Evolutionary conservation across 352 stramenopile species (phyloP).

Genomic region (Phytophthora colocasiae): DNA sequence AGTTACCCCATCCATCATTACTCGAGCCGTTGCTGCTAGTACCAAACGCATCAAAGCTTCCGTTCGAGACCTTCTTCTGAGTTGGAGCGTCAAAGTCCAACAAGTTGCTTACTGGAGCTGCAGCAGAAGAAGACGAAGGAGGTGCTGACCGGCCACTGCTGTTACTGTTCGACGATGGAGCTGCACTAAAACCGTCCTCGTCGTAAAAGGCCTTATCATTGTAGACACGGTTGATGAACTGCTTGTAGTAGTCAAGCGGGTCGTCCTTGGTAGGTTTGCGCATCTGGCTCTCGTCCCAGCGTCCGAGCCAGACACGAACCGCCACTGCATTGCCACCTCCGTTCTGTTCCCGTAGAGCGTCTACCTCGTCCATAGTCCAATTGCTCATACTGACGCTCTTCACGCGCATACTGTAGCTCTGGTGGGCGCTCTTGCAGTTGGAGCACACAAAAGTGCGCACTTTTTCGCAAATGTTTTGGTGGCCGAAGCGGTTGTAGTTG

Average conservation of each 20-base stretch:
- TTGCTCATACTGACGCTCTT: conserved; percentile 96
- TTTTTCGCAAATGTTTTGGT: conserved; percentile 94
- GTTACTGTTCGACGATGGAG: conserved; percentile 9
- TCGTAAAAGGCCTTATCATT: conserved; percentile 84
- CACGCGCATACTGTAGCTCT: conserved; percentile 94
- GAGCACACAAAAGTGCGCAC: conserved; percentile 94
- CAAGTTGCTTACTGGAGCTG: conserved; percentile 45
- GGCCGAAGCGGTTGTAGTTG: conserved; percentile 91
- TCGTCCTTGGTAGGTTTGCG: conserved; percentile 78
- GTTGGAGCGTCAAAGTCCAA: conserved; percentile 63
- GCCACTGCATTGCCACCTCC: conserved; percentile 90
- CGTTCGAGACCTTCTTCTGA: conserved; percentile 24
- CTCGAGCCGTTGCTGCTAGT: conserved; percentile 12
- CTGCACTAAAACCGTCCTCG: conserved; percentile 36
- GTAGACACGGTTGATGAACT: conserved; percentile 87
- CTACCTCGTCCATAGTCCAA: conserved; percentile 93
- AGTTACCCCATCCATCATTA: conserved; percentile 42
- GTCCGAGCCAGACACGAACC: conserved; percentile 87
- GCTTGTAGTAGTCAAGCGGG: conserved; percentile 87
- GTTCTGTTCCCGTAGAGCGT: conserved; percentile 86
- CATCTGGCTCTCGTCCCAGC: conserved; percentile 76
- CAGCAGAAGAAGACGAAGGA: not conserved
- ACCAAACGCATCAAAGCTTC: conserved; percentile 56
- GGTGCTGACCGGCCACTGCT: not conserved
- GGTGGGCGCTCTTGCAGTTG: conserved; percentile 95